Evolutionary conservation across 192 early-diverging fungal genomes (phyloP), one percentile per base, ranked within the genome.

Genomic region (Coemansia sp.): DNA sequence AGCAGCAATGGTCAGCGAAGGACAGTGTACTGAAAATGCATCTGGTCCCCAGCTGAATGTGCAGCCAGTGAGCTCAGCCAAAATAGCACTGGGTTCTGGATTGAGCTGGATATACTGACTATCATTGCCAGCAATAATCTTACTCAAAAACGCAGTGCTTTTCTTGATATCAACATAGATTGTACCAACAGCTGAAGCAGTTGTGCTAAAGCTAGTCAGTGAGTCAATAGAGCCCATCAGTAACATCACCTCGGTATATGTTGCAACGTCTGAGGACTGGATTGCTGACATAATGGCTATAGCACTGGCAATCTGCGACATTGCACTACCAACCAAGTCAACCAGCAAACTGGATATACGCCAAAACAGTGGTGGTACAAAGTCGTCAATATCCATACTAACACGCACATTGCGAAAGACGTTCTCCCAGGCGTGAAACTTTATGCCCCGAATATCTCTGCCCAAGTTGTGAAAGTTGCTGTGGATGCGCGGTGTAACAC

Each of bases 341-440:
- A 78, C 38, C n/a, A 66, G 9, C 7, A 58, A 23, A 1, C 19
- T 59, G 4, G 69, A 9, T 1, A 66, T 36, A 19, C 66, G 60
- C 65, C 77, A 69, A 12, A 78, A 28, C 15, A 62, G 11, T 1
- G 75, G 71, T 7, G 78, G 60, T 10, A 56, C 37, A 42, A 57
- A 47, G 2, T 48, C 34, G 22, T 58, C 51, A 14, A 51, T 28
- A 21, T 78, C 69, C 17, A 58, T n/a, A 7, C 50, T 15, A 20
- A 9, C 15, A 4, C 17, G 48, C 3, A 54, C 51, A 34, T 22
- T 57, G 48, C 19, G 65, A 21, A 71, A 69, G 19, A 60, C 74
- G 1, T 75, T 49, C 50, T 83, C 82, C 84, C 84, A 89, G 12
- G 84, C 85, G 55, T 86, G 89, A 49, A 85, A 85, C 64, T 89